A percentile compares a stretch with the other conserved stretches of the same genome.
Conservation (phyloP, 768 basidiomycete genomes). For the Auricularia heimuer region DNA sequence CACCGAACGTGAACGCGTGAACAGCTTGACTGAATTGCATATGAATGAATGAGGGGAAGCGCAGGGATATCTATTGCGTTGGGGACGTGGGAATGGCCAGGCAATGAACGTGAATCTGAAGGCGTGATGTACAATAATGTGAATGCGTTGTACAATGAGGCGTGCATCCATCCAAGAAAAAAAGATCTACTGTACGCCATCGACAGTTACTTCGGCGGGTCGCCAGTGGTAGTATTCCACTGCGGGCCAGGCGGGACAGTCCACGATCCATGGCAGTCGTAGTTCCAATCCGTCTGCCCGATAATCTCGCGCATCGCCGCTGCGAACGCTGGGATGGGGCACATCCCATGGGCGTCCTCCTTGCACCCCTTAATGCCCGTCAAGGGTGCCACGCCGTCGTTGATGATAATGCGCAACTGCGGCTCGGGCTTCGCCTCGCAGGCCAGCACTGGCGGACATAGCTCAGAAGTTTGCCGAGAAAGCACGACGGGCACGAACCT, state of each 20-base stretch:
- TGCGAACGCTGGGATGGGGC: constrained; percentile 24
- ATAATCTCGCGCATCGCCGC: constrained; percentile 19
- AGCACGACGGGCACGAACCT: constrained; percentile 34
- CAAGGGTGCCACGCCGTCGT: constrained; percentile 27
- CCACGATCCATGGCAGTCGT: constrained; percentile 53
- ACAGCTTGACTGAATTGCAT: too few relatives aligned
- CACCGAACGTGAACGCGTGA: too few relatives aligned
- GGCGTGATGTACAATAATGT: too few relatives aligned
- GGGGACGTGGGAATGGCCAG: too few relatives aligned
- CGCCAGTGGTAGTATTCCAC: constrained; percentile 72
- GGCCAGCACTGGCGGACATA: constrained; percentile 17
- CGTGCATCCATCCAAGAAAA: too few relatives aligned
- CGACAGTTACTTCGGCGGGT: constrained; percentile 30
- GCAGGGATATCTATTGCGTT: too few relatives aligned
- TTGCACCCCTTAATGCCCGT: constrained; percentile 23
- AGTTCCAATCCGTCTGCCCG: constrained; percentile 25
- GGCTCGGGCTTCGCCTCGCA: constrained; percentile 20
- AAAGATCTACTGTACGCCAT: too few relatives aligned
- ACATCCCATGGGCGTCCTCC: constrained; percentile 24
- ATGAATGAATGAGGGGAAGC: too few relatives aligned
- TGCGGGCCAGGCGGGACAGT: constrained; percentile 47
- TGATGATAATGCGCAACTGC: constrained; percentile 23
- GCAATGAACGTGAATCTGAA: too few relatives aligned
- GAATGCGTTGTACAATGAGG: too few relatives aligned
- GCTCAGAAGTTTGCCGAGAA: neutral